Base-by-base conservation (phyloP, 2,329 filamentous ascomycete species). In the Arthrobotrys sinensis region DNA sequence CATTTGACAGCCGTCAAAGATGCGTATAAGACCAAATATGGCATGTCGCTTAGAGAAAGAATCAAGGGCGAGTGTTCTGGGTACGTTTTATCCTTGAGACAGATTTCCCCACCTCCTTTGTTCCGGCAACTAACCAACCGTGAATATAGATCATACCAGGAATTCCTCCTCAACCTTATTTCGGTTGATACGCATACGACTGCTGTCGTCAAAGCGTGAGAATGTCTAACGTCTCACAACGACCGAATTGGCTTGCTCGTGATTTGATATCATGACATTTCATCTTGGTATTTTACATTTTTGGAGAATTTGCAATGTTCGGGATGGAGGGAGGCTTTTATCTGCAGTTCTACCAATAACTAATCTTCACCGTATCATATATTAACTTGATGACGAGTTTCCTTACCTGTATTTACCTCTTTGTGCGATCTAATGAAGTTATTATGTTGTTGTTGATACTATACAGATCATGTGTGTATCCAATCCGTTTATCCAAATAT, bases 1-100 rank as follows among this genome's bases (percentile, higher is more conserved):
- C 95, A 98, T 84, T 88, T 98, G 85, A 89, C 90, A 76, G 88
- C 89, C 19, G 90, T 98, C 67, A 96, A 96, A 87, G 85, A 86
- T 36, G 92, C 94, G 79, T 99, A 94, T 84, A 88, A 89, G 71
- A 90, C 91, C 79, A 90, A 94, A 79, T 97, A 97, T 84, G 88
- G 89, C 4, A 86, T 88, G 63, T 89, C 91, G 53, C 87, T 98
- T 80, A 90, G 93, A 82, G 90, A 93, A 53, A 93, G 93, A 50
- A 90, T 99, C 32, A 70, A 38, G 57, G 46, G 50, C 21, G 73
- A 77, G 21, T 77, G 73, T 32, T 77, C 73, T 28, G 73, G 73
- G 73, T 77, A 67, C 36, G 73, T 65, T 16, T 12, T 43, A n/a
- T n/a, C 11, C n/a, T 34, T 16, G 11, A 46, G 4, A 32, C 57